Base-by-base conservation (phyloP, 495 filamentous ascomycete species). In the Penicillium bialowiezense region DNA sequence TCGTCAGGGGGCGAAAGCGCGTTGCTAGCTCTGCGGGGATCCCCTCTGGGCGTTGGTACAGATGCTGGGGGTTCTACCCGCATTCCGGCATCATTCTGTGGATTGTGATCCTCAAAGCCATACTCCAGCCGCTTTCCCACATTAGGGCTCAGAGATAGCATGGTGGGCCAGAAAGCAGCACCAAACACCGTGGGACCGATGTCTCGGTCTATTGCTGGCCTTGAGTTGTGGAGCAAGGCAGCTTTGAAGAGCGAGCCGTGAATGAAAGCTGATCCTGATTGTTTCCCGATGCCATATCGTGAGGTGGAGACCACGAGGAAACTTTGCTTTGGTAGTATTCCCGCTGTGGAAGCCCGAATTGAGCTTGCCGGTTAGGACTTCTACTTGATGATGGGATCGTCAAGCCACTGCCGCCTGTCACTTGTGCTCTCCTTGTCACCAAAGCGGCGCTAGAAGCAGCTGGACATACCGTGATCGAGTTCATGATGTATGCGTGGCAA, bases 61-160 rank as follows among this genome's bases (percentile, higher is more conserved):
- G 85, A 88, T 54, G 80, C 88, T 44, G 85, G 71, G 21, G 84
- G 84, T 3, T 85, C 80, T 0, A 83, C 87, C 34, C 70, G 83
- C 5, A 68, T 70, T 15, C 87, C 87, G 23, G 23, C 23, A 26
- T 26, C 23, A 8, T 26, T 26, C 8, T 26, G 23, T 26, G 23
- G 23, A 8, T 1, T 80, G 85, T 1, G 78, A 74, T n/a, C 74
- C 80, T 41, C 75, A 81, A 39, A 84, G 80, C 7, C 35, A 89
- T 0, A 79, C 57, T 83, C 82, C 0, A 68, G 86, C 39, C 80
- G 77, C 23, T 26, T 26, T 50, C 85, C 87, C 0, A 85, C 79
- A 0, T 65, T 68, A 13, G 71, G 68, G 8, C 8, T 26, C 4
- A 26, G 23, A 8, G 23, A 26, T 26, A 8, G 3, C 23, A 26